phyloP scores from a whole-genome alignment of 805 yeast genomes.

The Starmerella stigmatis region DNA sequence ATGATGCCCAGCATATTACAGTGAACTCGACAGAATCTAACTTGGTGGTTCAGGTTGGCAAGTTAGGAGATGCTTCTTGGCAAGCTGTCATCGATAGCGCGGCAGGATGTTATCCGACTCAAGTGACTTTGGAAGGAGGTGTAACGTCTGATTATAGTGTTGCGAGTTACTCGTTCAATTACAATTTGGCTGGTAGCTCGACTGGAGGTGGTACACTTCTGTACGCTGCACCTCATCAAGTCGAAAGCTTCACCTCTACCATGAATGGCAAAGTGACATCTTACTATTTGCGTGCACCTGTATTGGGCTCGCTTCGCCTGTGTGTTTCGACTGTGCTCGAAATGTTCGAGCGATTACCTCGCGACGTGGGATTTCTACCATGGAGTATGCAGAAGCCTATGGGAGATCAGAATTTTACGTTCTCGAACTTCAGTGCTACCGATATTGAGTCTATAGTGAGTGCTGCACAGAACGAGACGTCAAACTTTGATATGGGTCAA shows the following conservation, averaged over 20 bases:
- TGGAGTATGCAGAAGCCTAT: conserved; percentile 36
- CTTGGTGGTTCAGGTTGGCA: conserved; percentile 26
- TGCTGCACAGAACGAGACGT: conserved; percentile 43
- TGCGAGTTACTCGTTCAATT: conserved; percentile 42
- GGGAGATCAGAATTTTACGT: conserved; percentile 30
- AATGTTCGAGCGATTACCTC: conserved; percentile 35
- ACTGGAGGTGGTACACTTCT: conserved; percentile 37
- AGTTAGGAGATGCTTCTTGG: conserved; percentile 32
- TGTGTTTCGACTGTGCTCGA: conserved; percentile 29
- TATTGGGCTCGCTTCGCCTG: conserved; percentile 36
- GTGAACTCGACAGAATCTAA: conserved; percentile 34
- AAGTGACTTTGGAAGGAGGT: conserved; percentile 41
- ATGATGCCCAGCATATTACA: conserved; percentile 37
- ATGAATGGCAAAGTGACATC: conserved; percentile 30
- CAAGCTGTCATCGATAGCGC: conserved; percentile 46
- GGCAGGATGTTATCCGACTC: conserved; percentile 58
- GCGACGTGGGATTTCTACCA: conserved; percentile 43
- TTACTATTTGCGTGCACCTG: conserved; percentile 39
- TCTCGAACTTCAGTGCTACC: conserved; percentile 34
- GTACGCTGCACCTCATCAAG: conserved; percentile 64
- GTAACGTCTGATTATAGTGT: conserved; percentile 31
- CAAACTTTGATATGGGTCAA: conserved; percentile 40
- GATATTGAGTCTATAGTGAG: conserved; percentile 35
- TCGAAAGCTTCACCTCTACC: conserved; percentile 35
- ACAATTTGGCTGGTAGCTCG: conserved; percentile 44